Evolutionary conservation across 371 early-diverging fungal species (phyloP), one percentile per base, ranked within the genome.

Genomic region (Mucor racemosus): DNA sequence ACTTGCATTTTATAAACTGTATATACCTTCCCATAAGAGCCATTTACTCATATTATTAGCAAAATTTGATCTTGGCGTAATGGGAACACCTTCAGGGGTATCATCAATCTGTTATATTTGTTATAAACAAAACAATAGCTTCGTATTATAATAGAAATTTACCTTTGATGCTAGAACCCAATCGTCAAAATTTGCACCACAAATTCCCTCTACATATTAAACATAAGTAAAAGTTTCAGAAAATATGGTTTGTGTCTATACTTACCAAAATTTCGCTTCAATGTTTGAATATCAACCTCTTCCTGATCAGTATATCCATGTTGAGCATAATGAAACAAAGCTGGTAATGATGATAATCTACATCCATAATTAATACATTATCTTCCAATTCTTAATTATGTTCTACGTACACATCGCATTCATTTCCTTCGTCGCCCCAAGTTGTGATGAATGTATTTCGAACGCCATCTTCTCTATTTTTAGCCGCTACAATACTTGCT

Each of bases 381-480:
- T 11, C 5, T 1, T 39, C 0, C 38, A 38, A 34, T 17, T 62
- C 19, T 26, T 26, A 26, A 26, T 26, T 26, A 26, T 3, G 3
- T 26, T 38, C 38, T 11, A 38, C 38, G 5, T 38, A 85, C 81
- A 92, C 84, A 68, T 94, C 95, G 67, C 92, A 93, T 76, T 95
- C 95, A 75, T 94, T 92, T 42, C 94, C 95, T 69, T 95, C 95
- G 71, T 95, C 95, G 17, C 95, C 95, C 94, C 95, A 92, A 48
- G 88, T 86, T 0, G 95, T 95, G 39, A 92, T 87, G 77, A 95
- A 90, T 7, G 88, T 84, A 71, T 93, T 91, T 13, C 80, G 68
- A 8, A 94, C 91, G 13, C 87, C 88, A 38, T 82, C 77, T 7
- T 72, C 74, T 7, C 72, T 74, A 38, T 74, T 69, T 61, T 89